A percentile compares a stretch with the other conserved stretches of the same genome.
Evolutionary conservation across 441 rosid genomes (phyloP).

Genomic region (Pelargonium cotyledonis): DNA sequence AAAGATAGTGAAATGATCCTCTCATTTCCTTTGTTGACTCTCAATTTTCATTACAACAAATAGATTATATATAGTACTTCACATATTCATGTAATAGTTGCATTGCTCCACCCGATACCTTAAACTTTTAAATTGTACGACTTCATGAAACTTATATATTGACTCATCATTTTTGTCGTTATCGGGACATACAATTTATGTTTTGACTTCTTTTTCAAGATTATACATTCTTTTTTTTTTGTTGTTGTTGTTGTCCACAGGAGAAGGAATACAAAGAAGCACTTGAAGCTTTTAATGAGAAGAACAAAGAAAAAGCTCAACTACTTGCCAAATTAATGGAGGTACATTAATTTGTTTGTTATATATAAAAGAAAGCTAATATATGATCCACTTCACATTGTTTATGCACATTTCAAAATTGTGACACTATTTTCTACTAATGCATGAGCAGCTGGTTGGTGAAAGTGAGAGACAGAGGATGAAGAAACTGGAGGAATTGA

Average conservation of each 20-base stretch:
- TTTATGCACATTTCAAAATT: not conserved
- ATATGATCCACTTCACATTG: not conserved
- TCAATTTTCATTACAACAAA: too few species aligned
- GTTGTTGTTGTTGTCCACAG: constrained; percentile 25
- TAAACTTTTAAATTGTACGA: too few species aligned
- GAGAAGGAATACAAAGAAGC: constrained; percentile 90
- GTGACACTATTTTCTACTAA: not conserved
- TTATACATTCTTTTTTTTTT: too few species aligned
- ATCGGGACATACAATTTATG: too few species aligned
- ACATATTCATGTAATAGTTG: not conserved
- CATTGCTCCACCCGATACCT: too few species aligned
- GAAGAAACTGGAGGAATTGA: constrained; percentile 90
- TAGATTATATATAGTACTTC: not conserved
- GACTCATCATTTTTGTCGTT: too few species aligned
- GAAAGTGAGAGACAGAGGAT: constrained; percentile 79
- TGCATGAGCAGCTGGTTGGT: constrained; percentile 48
- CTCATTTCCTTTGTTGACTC: too few species aligned
- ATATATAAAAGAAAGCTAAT: not conserved
- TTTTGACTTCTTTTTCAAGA: too few species aligned
- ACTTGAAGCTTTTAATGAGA: constrained; percentile 78
- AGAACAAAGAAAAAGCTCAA: constrained; percentile 74
- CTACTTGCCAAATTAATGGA: constrained; percentile 72
- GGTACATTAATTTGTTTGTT: constrained; percentile 32
- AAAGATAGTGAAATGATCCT: too few species aligned
- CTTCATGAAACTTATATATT: too few species aligned